Percentiles rank a stretch among this genome's conserved stretches.
Conservation (phyloP, 2,329 filamentous ascomycete genomes). For the Diaporthe sp. region DNA sequence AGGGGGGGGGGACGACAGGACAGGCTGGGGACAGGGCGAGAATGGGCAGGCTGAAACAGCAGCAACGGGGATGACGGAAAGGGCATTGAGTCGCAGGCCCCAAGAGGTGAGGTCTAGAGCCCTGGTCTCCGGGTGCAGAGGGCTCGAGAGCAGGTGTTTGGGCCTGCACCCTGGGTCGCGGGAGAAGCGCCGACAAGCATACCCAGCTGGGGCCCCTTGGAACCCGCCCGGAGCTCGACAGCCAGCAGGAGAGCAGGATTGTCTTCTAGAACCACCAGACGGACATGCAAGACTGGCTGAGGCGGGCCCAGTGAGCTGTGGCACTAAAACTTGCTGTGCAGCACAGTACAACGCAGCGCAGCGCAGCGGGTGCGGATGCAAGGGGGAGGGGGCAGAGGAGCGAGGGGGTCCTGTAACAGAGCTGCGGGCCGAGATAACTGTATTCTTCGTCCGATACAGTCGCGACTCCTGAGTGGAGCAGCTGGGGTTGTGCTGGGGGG, state of each 20-base stretch:
- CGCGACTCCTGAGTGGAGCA: slow-evolving; percentile 33
- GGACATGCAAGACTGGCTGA: background rate
- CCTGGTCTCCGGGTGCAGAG: slow-evolving; percentile 27
- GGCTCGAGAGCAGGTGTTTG: slow-evolving; percentile 29
- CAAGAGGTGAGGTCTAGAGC: slow-evolving; percentile 31
- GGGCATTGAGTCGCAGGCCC: slow-evolving; percentile 23
- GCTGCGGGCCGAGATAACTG: slow-evolving; percentile 35
- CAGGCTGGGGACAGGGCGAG: slow-evolving; percentile 16
- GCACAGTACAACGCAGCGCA: slow-evolving; percentile 9
- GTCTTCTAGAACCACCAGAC: slow-evolving; percentile 24
- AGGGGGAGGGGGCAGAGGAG: slow-evolving; percentile 20
- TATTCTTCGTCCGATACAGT: slow-evolving; percentile 34
- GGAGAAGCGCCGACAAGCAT: slow-evolving; percentile 26
- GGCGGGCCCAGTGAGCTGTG: background rate
- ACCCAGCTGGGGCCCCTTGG: background rate
- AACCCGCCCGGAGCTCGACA: slow-evolving; percentile 18
- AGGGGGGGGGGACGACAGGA: background rate
- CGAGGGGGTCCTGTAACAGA: slow-evolving; percentile 34
- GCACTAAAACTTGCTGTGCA: slow-evolving; percentile 4
- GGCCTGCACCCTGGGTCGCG: slow-evolving; percentile 10
- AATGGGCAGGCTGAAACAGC: slow-evolving; percentile 26
- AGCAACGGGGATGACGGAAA: slow-evolving; percentile 30
- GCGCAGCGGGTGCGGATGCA: slow-evolving; percentile 11
- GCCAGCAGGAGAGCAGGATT: background rate
- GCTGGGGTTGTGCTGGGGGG: background rate